phyloP scores from a whole-genome alignment of 495 filamentous ascomycete species.

The Lepraria neglecta region DNA sequence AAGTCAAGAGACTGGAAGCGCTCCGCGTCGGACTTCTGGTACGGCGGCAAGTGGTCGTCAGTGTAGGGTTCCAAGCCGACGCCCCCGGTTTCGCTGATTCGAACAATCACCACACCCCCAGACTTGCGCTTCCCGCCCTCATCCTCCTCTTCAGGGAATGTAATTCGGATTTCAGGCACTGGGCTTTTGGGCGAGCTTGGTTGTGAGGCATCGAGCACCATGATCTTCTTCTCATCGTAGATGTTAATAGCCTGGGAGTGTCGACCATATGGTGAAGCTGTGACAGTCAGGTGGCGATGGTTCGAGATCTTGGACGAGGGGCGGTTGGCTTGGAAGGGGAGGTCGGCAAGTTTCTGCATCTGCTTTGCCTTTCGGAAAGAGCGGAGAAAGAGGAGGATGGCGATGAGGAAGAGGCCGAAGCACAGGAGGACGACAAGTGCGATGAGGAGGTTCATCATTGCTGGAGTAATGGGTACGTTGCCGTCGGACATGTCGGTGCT shows the following conservation, averaged over 20 bases:
- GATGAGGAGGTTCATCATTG: conserved; percentile 69
- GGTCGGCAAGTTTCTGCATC: conserved; percentile 38
- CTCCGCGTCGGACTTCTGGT: conserved; percentile 65
- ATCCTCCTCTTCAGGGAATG: conserved; percentile 92
- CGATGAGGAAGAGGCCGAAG: conserved; percentile 45
- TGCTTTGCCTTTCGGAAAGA: conserved; percentile 49
- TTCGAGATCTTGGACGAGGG: conserved; percentile 40
- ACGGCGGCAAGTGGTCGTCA: conserved; percentile 78
- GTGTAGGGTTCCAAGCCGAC: conserved; percentile 79
- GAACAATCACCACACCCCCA: conserved; percentile 84
- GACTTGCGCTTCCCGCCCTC: conserved; percentile 78
- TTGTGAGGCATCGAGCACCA: conserved; percentile 65
- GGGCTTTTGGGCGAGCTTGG: conserved; percentile 70
- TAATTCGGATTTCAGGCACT: conserved; percentile 96
- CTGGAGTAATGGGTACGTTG: conserved; percentile 40
- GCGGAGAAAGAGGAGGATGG: conserved; percentile 60
- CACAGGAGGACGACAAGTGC: conserved; percentile 70
- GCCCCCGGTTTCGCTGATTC: conserved; percentile 76
- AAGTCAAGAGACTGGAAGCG: conserved; percentile 90
- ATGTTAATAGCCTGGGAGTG: conserved; percentile 62
- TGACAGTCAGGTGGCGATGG: conserved; percentile 64
- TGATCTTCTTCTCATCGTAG: conserved; percentile 65
- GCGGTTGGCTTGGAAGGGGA: conserved; percentile 55
- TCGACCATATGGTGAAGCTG: conserved; percentile 44
- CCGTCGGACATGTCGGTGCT: conserved; percentile 31